Evolutionary conservation across 768 basidiomycete genomes (phyloP), one percentile per base, ranked within the genome.

Genomic region (Inosperma sp.): DNA sequence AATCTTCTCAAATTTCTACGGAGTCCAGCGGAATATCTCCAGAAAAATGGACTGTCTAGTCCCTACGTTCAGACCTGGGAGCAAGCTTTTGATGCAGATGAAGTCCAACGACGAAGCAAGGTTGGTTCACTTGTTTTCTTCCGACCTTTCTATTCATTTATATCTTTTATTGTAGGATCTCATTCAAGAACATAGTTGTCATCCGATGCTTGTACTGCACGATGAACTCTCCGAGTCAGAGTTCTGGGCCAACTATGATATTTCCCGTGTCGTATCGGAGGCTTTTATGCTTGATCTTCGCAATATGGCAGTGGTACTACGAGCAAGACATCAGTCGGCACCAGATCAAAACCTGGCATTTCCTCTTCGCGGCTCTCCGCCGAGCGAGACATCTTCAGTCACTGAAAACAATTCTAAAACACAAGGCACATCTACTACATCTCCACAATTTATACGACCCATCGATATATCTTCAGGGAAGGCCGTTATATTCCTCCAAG

Each of bases 1-100:
- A 96, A 94, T 69, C 75, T 88, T 34, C 72, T 95, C 51, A 79
- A 77, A 48, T 96, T 96, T 65, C 67, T 93, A 47, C 81, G 83
- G 45, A 71, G 75, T 43, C 89, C 93, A 1, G 73, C 75, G 7
- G 65, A 68, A 30, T 93, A 91, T 58, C 68, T 96, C 14, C 66
- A 63, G 7, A 74, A 78, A 21, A 76, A 69, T 56, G 61, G 63
- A 3, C 67, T 79, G 29, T 67, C 76, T 40, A 78, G 79, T 43
- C 81, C 87, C 2, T 90, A 86, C 58, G 71, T 72, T n/a, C 73
- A 82, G 36, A 73, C 72, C 29, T 94, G 93, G 93, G 76, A 79
- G 43, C 70, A 82, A 4, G 81, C 76, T 6, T 68, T 93, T 27
- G 82, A 88, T 53, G 76, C 83, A 54, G 77, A 78, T 47, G 77